Conservation (phyloP, 2,329 filamentous ascomycete genomes). For the Aspergillus pseudoterreus region DNA sequence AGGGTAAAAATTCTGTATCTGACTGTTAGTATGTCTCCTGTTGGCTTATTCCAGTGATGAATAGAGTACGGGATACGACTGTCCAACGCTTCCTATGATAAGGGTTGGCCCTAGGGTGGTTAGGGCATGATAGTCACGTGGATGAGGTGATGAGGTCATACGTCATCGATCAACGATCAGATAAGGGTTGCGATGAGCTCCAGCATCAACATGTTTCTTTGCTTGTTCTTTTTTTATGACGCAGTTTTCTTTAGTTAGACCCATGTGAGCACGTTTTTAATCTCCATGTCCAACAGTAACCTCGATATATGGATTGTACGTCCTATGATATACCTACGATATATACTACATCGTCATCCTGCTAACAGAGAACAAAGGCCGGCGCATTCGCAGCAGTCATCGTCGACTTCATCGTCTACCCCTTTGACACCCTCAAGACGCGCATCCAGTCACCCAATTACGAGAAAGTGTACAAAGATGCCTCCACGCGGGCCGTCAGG, state of each 20-base stretch:
- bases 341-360: background rate
- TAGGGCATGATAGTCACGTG: slow-evolving; percentile 9
- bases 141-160: slow-evolving; percentile 4
- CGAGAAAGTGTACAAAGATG: slow-evolving; percentile 60
- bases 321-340: background rate
- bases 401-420: slow-evolving; percentile 81
- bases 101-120: slow-evolving; percentile 2
- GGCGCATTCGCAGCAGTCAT: slow-evolving; percentile 82
- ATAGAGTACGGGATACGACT: slow-evolving; percentile 23
- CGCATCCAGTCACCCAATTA: slow-evolving; percentile 77
- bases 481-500: slow-evolving; percentile 50
- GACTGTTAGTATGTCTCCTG: slow-evolving; percentile 36
- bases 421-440: slow-evolving; percentile 86
- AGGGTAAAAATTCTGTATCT: slow-evolving; percentile 38
- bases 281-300: slow-evolving; percentile 34
- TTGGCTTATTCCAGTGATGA: slow-evolving; percentile 31
- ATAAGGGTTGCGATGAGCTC: slow-evolving; percentile 6
- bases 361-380: slow-evolving; percentile 52
- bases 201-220: slow-evolving; percentile 3
- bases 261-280: background rate
- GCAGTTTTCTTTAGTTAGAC: background rate
- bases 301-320: slow-evolving; percentile 57
- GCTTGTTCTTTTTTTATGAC: slow-evolving; percentile 1
- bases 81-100: slow-evolving; percentile 2
- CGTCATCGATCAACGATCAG: slow-evolving; percentile 8